Evolutionary conservation across 2,329 filamentous ascomycete species (phyloP), one percentile per base, ranked within the genome.

Genomic region (Phialophora macrospora): DNA sequence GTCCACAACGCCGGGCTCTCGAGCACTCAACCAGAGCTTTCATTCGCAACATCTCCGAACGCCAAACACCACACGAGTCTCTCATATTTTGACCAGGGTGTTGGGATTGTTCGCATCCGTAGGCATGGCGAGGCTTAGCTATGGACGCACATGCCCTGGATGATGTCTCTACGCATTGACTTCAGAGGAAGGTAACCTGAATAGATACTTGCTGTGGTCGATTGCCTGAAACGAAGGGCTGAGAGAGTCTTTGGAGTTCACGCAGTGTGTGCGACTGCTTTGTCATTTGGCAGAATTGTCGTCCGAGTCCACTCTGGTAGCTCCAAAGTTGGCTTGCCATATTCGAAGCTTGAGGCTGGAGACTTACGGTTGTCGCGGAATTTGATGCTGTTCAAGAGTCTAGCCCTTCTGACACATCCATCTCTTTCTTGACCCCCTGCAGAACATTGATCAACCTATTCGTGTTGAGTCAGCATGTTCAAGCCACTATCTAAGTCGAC

Each of bases 391-490:
- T 17, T 60, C 52, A 30, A 44, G 8, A n/a, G 34, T 5, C 12
- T 28, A 17, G 28, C 17, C 11, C 2, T 34, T 34, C 17, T 34
- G 24, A 9, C 52, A 9, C 8, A 30, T 4, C 52, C 11, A 17
- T 28, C 9, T 60, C 48, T 38, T 60, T 17, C 17, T 63, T 60
- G 9, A 63, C 56, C 32, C 63, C 64, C 2, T 59, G 48, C 12
- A 66, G 52, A n/a, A 66, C 64, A 28, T 63, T 60, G 11, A 63
- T 60, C 22, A 66, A 61, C 28, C 64, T 66, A 24, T 34, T n/a
- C 12, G 22, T 14, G 14, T 34, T 22, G 24, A 26, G n/a, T 64
- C 32, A 54, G 46, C 26, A 54, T 26, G 17, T 6, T 8, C 11
- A 2, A 12, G 30, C 17, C 51, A 46, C 30, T 41, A 28, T 24